phyloP scores from a whole-genome alignment of 139 green algal genomes.

The Chlorella sorokiniana region DNA sequence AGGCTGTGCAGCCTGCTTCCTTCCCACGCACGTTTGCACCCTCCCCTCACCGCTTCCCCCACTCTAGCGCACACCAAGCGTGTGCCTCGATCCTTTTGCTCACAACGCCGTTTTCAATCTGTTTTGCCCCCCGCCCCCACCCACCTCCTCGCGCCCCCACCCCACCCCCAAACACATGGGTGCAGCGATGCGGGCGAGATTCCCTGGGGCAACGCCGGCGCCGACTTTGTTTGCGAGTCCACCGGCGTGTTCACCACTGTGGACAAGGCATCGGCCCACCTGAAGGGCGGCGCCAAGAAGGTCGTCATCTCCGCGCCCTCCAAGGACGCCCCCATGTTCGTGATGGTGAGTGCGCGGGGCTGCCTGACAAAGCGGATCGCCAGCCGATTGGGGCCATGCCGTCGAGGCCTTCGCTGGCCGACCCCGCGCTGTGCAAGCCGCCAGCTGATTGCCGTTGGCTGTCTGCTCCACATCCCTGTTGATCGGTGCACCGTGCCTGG shows the following conservation, averaged over 20 bases:
- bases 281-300: constrained; percentile 86
- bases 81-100: no score
- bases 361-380: neutral
- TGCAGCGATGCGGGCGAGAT: constrained; percentile 77
- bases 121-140: neutral
- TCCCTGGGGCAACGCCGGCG: constrained; percentile 77
- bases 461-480: neutral
- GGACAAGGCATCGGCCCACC: constrained; percentile 71
- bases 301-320: constrained; percentile 95
- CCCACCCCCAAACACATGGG: neutral
- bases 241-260: constrained; percentile 93
- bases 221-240: constrained; percentile 86
- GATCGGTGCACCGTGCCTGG: no score
- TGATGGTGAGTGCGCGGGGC: constrained; percentile 22
- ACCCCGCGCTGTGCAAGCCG: no score
- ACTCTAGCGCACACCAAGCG: no score
- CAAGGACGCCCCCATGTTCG: constrained; percentile 90
- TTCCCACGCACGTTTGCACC: no score
- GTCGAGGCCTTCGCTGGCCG: no score
- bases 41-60: no score
- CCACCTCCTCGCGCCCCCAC: neutral
- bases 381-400: no score
- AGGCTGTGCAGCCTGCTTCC: no score
- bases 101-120: no score
- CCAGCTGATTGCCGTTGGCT: neutral